A percentile compares a stretch with the other conserved stretches of the same genome.
These are phyloP conservation scores for Helichrysum umbraculigerum DNA, from an alignment of 129 eudicot genomes.

Conservation along the genomic window DNA sequence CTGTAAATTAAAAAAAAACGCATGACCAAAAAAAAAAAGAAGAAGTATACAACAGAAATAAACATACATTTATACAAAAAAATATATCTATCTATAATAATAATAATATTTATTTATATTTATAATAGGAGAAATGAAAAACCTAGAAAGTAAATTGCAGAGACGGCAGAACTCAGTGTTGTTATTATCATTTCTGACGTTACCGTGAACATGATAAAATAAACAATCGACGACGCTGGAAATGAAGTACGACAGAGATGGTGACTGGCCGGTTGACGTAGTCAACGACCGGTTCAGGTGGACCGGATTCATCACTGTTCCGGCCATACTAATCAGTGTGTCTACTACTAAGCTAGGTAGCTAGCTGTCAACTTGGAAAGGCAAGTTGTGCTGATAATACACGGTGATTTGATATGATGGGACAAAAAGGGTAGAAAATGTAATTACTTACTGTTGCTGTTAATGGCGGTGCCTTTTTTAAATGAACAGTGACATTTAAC, in stretches of 20 bases:
- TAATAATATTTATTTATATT: too few species aligned
- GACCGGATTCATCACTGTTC: not conserved
- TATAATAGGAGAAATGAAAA: not conserved
- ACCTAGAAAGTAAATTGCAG: conserved; percentile 75
- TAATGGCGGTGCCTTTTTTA: not conserved
- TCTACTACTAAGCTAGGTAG: too few species aligned
- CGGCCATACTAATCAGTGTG: not conserved
- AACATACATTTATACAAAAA: not conserved
- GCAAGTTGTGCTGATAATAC: not conserved
- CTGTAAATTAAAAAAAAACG: too few species aligned
- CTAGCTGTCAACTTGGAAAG: too few species aligned
- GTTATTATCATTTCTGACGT: conserved; percentile 6
- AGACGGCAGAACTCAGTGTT: conserved; percentile 42
- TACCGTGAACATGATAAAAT: conserved; percentile 7
- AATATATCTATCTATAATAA: not conserved
- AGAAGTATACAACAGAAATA: too few species aligned
- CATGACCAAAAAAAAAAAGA: too few species aligned
- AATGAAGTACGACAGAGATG: conserved; percentile 32
- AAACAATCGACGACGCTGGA: conserved; percentile 46
- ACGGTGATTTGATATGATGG: not conserved
- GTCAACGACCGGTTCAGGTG: not conserved
- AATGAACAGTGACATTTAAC: not conserved
- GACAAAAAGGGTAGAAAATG: conserved; percentile 1
- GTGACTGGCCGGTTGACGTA: not conserved
- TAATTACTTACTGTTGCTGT: not conserved